Percentiles rank a stretch among this genome's conserved stretches.
Conservation (phyloP, 805 yeast genomes). For the Metahyphopichia silvanorum region DNA sequence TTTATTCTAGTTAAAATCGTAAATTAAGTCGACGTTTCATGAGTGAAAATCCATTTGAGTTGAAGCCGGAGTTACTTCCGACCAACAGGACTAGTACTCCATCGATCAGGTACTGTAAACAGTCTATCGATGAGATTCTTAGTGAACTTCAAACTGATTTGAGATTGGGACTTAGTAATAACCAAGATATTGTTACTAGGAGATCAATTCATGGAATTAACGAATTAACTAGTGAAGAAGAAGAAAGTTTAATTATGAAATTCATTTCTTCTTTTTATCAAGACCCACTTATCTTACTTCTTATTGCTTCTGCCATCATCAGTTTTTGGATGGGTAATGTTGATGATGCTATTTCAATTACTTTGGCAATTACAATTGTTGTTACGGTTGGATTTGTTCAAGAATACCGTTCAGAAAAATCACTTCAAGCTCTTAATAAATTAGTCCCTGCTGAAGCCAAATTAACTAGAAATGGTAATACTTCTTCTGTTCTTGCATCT, state of each 20-base stretch:
- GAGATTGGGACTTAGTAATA: constrained; percentile 57
- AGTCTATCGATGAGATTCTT: constrained; percentile 64
- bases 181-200: constrained; percentile 70
- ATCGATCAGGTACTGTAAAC: constrained; percentile 60
- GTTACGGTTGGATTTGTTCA: constrained; percentile 97
- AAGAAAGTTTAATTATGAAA: constrained; percentile 67
- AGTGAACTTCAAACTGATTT: constrained; percentile 60
- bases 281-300: constrained; percentile 83
- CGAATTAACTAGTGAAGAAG: constrained; percentile 74
- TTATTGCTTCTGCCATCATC: constrained; percentile 85
- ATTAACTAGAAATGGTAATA: constrained; percentile 75
- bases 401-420: constrained; percentile 93
- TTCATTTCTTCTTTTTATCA: constrained; percentile 80
- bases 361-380: constrained; percentile 88
- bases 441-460: constrained; percentile 97
- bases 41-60: constrained; percentile 41
- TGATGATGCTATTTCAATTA: constrained; percentile 93
- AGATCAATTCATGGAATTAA: constrained; percentile 77
- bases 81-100: constrained; percentile 40
- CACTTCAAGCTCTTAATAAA: constrained; percentile 86
- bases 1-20: too few relatives aligned
- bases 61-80: constrained; percentile 13
- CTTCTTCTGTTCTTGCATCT: constrained; percentile 81
- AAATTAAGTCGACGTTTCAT: too few relatives aligned
- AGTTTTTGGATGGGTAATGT: constrained; percentile 92